These are phyloP conservation scores for Cardiosporidium cionae DNA, from an alignment of 169 alveolate genomes.

Conservation along the genomic window DNA sequence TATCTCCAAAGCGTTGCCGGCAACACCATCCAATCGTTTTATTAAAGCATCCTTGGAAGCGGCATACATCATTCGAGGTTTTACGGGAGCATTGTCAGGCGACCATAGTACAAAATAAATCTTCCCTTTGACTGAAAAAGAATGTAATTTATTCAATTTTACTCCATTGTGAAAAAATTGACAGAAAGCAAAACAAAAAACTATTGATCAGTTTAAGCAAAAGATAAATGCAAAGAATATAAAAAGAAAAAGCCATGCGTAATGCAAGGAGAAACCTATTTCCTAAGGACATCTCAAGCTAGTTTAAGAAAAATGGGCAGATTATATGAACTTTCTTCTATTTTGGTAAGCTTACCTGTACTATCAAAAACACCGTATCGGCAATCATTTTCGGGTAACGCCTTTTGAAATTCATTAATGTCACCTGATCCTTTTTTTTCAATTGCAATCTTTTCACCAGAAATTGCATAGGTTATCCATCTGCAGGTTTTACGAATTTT, in stretches of 20 bases:
- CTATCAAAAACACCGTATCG: slow-evolving; percentile 47
- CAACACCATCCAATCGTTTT: slow-evolving; percentile 47
- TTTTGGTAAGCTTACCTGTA: slow-evolving; percentile 17
- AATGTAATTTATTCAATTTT: no score
- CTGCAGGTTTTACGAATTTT: slow-evolving; percentile 41
- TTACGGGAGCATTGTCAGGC: slow-evolving; percentile 50
- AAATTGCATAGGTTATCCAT: slow-evolving; percentile 42
- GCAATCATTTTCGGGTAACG: slow-evolving; percentile 46
- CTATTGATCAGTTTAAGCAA: no score
- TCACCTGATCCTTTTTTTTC: slow-evolving; percentile 40
- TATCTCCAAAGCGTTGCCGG: slow-evolving; percentile 46
- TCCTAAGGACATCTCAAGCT: no score
- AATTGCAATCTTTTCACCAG: slow-evolving; percentile 36
- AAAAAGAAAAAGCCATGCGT: no score
- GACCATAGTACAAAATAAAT: slow-evolving; percentile 45
- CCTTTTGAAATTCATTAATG: slow-evolving; percentile 24
- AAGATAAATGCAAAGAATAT: no score
- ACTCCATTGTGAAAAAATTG: no score
- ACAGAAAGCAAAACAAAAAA: no score
- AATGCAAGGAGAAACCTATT: no score
- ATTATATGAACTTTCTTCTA: no score
- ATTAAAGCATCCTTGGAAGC: slow-evolving; percentile 51
- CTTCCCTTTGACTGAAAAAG: slow-evolving; percentile 8
- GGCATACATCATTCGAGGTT: slow-evolving; percentile 53
- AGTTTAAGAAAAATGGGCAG: no score